Base-by-base conservation (phyloP, 164 flowering plant species). In the Cinnamomum micranthum region DNA sequence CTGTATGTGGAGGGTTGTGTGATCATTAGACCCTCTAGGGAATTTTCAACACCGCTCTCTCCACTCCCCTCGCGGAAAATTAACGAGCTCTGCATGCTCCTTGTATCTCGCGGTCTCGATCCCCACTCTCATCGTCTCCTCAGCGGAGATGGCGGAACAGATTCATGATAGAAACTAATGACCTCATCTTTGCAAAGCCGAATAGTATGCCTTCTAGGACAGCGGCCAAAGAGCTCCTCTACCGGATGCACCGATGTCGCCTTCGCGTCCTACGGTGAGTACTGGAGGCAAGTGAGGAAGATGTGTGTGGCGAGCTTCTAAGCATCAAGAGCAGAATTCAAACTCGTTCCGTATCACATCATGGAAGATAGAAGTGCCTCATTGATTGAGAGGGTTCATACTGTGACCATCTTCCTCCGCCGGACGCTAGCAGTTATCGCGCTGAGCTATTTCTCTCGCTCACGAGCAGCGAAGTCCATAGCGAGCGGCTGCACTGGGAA, bases 401-500 rank as follows among this genome's bases (percentile, higher is more conserved):
- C n/a, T n/a, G n/a, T n/a, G n/a, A n/a, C n/a, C n/a, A n/a, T 28
- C 69, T 1, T 33, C 50, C 10, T 27, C 5, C 9, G 5, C 50
- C 0, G 47, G 47, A n/a, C 0, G 47, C 11, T n/a, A 22, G 22
- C 50, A 3, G 69, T 74, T 17, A 74, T 33, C 51, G 68, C 50
- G 33, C 76, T 12, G 76, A 74, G 22, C 27, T 31, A 20, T 20
- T 74, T 14, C 52, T 41, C 10, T 17, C 50, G 4, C 55, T 47
- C 17, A 4, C 51, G 11, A 15, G 71, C 22, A 13, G 13, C n/a
- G n/a, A n/a, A n/a, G 23, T 7, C 13, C 6, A 47, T 23, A 20
- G 15, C 52, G 31, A 76, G 76, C n/a, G 15, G 74, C 51, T 13
- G 81, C 80, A 24, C 73, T 79, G 59, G 82, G 86, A 7, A n/a